Evolutionary conservation across 495 filamentous ascomycete genomes (phyloP).

Genomic region (Trichoderma reesei): DNA sequence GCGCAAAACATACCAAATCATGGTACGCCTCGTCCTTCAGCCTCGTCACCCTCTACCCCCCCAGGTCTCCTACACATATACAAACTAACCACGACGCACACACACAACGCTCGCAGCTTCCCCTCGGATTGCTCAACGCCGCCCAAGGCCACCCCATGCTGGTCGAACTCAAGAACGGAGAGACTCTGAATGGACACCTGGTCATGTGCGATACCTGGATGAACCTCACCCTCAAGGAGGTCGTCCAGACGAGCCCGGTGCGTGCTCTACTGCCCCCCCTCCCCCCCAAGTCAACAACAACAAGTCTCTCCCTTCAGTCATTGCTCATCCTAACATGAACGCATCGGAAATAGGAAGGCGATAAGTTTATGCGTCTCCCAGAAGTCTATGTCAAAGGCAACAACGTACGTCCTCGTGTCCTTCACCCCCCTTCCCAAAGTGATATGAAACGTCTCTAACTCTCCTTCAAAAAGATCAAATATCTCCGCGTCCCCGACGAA

Average conservation of each 20-base stretch:
- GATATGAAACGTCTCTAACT: too few species aligned
- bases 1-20: background rate
- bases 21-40: background rate
- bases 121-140: slow-evolving; percentile 84
- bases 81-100: background rate
- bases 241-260: slow-evolving; percentile 88
- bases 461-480: slow-evolving; percentile 86
- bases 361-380: slow-evolving; percentile 80
- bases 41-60: too few species aligned
- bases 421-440: too few species aligned
- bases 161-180: slow-evolving; percentile 97
- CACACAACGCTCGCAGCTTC: slow-evolving; percentile 52
- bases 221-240: slow-evolving; percentile 94
- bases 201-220: slow-evolving; percentile 98
- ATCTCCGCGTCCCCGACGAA: slow-evolving; percentile 88
- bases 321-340: background rate
- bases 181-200: slow-evolving; percentile 91
- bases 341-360: slow-evolving; percentile 53
- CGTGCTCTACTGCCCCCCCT: slow-evolving; percentile 9
- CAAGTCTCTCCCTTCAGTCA: background rate
- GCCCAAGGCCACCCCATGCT: slow-evolving; percentile 98
- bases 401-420: slow-evolving; percentile 52
- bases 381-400: slow-evolving; percentile 96
- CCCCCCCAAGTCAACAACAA: background rate
- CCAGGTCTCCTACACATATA: too few species aligned